These are phyloP conservation scores for Solanum ossicruentum DNA, from an alignment of 257 asterid species.

Conservation along the genomic window DNA sequence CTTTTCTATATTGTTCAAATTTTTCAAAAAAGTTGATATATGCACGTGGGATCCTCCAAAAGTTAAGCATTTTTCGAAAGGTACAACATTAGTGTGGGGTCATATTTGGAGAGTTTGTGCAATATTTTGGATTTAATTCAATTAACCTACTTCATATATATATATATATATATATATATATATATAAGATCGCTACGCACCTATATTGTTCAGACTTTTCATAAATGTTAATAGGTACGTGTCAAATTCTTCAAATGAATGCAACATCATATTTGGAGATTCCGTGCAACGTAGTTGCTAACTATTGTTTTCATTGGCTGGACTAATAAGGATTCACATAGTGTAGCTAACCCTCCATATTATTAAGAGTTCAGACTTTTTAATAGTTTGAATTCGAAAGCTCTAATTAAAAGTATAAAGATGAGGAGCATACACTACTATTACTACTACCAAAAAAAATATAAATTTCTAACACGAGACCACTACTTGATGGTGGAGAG, in stretches of 20 bases:
- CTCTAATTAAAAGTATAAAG: neutral
- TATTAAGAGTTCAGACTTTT: neutral
- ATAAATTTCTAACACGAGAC: neutral
- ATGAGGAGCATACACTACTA: too few relatives aligned
- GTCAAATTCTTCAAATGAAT: neutral
- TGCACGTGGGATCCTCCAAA: neutral
- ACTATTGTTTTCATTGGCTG: neutral
- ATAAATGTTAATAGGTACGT: neutral
- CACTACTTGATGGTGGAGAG: neutral
- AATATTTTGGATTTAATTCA: neutral
- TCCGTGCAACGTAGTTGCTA: neutral
- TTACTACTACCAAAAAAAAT: neutral
- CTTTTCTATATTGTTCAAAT: neutral
- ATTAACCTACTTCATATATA: neutral
- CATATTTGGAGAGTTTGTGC: too few relatives aligned
- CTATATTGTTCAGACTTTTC: fast-evolving
- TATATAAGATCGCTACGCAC: neutral
- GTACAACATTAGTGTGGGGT: neutral
- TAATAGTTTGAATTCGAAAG: neutral
- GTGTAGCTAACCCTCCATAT: neutral
- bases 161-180: too few relatives aligned
- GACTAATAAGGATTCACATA: neutral
- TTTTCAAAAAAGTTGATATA: neutral
- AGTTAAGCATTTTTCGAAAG: neutral
- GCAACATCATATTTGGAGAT: neutral